A percentile compares a stretch with the other conserved stretches of the same genome.
These are phyloP conservation scores for Aspergillus asperescens DNA, from an alignment of 495 filamentous ascomycete species.

Conservation along the genomic window DNA sequence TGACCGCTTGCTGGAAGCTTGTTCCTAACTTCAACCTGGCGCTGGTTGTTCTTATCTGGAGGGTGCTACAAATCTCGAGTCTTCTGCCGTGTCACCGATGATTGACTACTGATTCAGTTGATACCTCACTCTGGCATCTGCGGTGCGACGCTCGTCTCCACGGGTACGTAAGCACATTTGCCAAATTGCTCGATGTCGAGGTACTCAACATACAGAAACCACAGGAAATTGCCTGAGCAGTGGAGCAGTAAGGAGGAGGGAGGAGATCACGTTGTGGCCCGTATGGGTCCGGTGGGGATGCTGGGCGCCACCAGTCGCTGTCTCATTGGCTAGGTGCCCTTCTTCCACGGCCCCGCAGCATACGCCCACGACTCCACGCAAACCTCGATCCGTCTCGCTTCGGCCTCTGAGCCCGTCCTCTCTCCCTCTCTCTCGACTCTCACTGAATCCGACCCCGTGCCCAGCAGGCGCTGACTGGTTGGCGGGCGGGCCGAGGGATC, in stretches of 20 bases:
- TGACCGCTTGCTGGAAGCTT: slow-evolving; percentile 3
- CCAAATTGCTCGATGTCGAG: not conserved
- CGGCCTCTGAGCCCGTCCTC: too few species aligned
- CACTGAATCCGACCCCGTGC: too few species aligned
- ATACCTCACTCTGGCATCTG: not conserved
- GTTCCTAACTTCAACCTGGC: too few species aligned
- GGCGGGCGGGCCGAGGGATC: slow-evolving; percentile 15
- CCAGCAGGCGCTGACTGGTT: slow-evolving; percentile 13
- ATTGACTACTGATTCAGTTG: not conserved
- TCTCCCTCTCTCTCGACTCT: too few species aligned
- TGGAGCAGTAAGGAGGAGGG: not conserved
- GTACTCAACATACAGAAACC: not conserved
- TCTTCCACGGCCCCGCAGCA: not conserved
- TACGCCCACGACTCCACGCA: slow-evolving; percentile 17
- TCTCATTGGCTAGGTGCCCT: not conserved
- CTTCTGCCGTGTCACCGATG: slow-evolving; percentile 1
- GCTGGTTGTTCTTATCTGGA: too few species aligned
- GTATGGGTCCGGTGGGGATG: slow-evolving; percentile 4
- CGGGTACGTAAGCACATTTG: slow-evolving; percentile 1
- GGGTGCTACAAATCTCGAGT: too few species aligned
- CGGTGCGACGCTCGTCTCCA: not conserved
- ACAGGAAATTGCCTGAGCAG: slow-evolving; percentile 2
- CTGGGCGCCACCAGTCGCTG: not conserved
- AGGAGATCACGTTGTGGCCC: slow-evolving; percentile 4
- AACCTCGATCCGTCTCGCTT: not conserved